Evolutionary conservation across 2,329 filamentous ascomycete species (phyloP).

Genomic region (Cordyceps fumosorosea): DNA sequence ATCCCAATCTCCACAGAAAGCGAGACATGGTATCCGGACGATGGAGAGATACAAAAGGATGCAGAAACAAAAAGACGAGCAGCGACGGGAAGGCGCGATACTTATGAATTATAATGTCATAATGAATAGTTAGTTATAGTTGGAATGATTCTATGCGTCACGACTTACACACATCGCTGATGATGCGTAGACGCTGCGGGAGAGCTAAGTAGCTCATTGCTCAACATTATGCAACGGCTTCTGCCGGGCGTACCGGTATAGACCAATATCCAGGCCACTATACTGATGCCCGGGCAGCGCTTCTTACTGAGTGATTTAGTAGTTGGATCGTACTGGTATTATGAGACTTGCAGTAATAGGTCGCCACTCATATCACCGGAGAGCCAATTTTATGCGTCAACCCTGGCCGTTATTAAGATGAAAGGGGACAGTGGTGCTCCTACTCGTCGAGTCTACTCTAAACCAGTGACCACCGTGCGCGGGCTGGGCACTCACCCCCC

Average conservation of each 20-base stretch:
- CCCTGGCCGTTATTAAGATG: conserved; percentile 3
- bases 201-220: too few species aligned
- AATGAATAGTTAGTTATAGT: background rate
- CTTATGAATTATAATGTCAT: background rate
- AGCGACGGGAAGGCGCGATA: background rate
- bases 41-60: background rate
- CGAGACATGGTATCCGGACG: background rate
- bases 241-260: too few species aligned
- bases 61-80: background rate
- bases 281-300: background rate
- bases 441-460: background rate
- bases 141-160: background rate
- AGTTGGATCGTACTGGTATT: background rate
- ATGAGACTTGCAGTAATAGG: background rate
- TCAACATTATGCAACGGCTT: too few species aligned
- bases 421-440: background rate
- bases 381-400: conserved; percentile 2
- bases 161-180: background rate
- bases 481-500: background rate
- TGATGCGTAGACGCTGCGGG: background rate
- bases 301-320: background rate
- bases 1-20: background rate
- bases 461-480: conserved; percentile 2
- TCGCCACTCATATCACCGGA: background rate
- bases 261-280: too few species aligned